Evolutionary conservation across 2,329 filamentous ascomycete genomes (phyloP).

Genomic region (Alternaria arborescens): DNA sequence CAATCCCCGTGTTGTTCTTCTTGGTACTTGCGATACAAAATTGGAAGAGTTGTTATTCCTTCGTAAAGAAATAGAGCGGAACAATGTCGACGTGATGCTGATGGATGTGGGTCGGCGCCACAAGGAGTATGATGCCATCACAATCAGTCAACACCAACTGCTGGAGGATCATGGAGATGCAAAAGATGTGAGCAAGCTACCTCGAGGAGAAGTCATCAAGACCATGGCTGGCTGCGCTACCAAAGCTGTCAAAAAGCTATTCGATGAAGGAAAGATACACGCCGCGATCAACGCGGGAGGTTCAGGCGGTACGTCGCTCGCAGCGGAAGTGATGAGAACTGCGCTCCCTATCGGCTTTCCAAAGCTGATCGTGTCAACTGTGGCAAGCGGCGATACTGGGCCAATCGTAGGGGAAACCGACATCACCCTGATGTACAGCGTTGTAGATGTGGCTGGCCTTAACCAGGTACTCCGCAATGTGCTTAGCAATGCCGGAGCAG

Average conservation of each 20-base stretch:
- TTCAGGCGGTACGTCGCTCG: slow-evolving; percentile 69
- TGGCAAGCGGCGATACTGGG: slow-evolving; percentile 71
- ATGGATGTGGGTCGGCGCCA: slow-evolving; percentile 65
- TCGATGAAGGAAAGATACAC: slow-evolving; percentile 55
- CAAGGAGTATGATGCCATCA: slow-evolving; percentile 57
- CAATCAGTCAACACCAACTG: slow-evolving; percentile 55
- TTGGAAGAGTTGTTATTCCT: slow-evolving; percentile 66
- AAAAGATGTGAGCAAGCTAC: slow-evolving; percentile 49
- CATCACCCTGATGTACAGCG: slow-evolving; percentile 74
- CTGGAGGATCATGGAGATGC: slow-evolving; percentile 43
- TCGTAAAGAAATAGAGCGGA: slow-evolving; percentile 55
- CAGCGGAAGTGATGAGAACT: slow-evolving; percentile 67
- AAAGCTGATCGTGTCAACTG: slow-evolving; percentile 74
- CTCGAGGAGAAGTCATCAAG: slow-evolving; percentile 65
- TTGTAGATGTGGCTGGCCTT: slow-evolving; percentile 74
- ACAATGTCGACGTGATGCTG: slow-evolving; percentile 54
- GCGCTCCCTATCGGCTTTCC: slow-evolving; percentile 71
- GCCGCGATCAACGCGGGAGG: slow-evolving; percentile 69
- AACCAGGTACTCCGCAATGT: slow-evolving; percentile 68
- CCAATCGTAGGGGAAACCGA: slow-evolving; percentile 73
- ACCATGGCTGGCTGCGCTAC: slow-evolving; percentile 62
- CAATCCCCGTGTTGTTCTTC: slow-evolving; percentile 56
- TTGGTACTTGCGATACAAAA: slow-evolving; percentile 74
- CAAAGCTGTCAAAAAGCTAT: slow-evolving; percentile 53
- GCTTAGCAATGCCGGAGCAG: slow-evolving; percentile 69